A percentile compares a stretch with the other conserved stretches of the same genome.
These are phyloP conservation scores for Backusella psychrophila DNA, from an alignment of 192 early-diverging fungal genomes.

Conservation along the genomic window DNA sequence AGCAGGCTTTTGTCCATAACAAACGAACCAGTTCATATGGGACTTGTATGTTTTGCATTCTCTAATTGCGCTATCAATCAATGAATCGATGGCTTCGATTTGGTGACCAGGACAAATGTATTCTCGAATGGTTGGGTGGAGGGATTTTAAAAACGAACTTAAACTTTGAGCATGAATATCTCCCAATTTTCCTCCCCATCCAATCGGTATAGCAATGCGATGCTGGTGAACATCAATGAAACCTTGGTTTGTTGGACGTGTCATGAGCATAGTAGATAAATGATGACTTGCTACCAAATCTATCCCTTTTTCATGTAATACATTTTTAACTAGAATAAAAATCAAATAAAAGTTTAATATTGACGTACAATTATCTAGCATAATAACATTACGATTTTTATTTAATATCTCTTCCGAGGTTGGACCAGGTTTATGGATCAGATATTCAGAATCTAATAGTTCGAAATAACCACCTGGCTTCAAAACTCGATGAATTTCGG, in stretches of 20 bases:
- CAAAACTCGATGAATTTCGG: slow-evolving; percentile 20
- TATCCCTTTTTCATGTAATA: not conserved
- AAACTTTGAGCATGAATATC: slow-evolving; percentile 22
- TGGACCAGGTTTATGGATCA: slow-evolving; percentile 16
- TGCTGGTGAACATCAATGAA: slow-evolving; percentile 23
- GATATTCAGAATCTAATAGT: slow-evolving; percentile 25
- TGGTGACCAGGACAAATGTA: not conserved
- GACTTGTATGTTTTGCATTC: slow-evolving; percentile 18
- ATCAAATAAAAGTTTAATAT: not conserved
- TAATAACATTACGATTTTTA: not conserved
- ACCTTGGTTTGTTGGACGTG: slow-evolving; percentile 3
- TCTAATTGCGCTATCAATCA: slow-evolving; percentile 1
- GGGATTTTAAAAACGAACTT: not conserved
- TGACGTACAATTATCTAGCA: not conserved
- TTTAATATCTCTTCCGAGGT: not conserved
- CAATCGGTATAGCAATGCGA: slow-evolving; percentile 15
- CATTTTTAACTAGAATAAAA: not conserved
- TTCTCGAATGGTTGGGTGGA: not conserved
- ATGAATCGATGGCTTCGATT: not conserved
- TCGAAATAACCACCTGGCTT: slow-evolving; percentile 34
- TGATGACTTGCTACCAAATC: slow-evolving; percentile 12
- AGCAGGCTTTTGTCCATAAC: slow-evolving; percentile 25
- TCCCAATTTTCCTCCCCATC: slow-evolving; percentile 19
- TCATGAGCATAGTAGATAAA: slow-evolving; percentile 13
- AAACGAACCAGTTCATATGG: slow-evolving; percentile 27